Base-by-base conservation (phyloP, 257 asterid species). In the Dorcoceras hygrometricum region DNA sequence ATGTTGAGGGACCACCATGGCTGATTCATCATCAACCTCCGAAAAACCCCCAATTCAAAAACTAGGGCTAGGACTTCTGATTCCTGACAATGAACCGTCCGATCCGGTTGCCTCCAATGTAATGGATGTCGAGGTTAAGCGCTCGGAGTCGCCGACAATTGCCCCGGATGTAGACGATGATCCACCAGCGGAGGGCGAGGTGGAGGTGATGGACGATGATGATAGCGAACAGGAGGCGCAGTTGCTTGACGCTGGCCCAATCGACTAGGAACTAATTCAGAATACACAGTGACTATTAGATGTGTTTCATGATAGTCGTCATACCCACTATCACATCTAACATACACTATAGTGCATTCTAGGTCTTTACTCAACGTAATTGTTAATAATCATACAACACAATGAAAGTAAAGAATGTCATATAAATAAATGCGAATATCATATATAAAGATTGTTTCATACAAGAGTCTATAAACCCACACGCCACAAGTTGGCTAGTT, bases 1-100 rank as follows among this genome's bases (percentile, higher is more conserved):
- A 80, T 75, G 85, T 68, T 70, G 77, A 77, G 79, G 71, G 69
- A 69, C 76, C 76, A 60, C 68, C 70, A 78, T 81, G 86, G 71
- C 76, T 65, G 79, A 70, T 75, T 78, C 75, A 74, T 74, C 77
- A 60, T 72, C 81, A 74, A 68, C 82, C 62, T 60, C 69, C 65
- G 68, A 65, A 61, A 65, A 77, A 51, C 72, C 80, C 77, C 78
- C 62, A 60, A 70, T 70, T 56, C 65, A 46, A 29, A 56, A 78
- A 27, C 63, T 60, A 57, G 81, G 79, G 63, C 34, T 72, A 60
- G 80, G 76, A 67, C 66, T 57, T 69, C 55, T 75, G 73, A 16
- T 70, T 74, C 36, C 66, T 22, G 67, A 64, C 36, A 22, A 54
- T 16, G 20, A 67, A 8, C 61, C 62, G 11, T 43, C 59, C 31